Evolutionary conservation across 805 yeast genomes (phyloP).

Genomic region (Candida maris): DNA sequence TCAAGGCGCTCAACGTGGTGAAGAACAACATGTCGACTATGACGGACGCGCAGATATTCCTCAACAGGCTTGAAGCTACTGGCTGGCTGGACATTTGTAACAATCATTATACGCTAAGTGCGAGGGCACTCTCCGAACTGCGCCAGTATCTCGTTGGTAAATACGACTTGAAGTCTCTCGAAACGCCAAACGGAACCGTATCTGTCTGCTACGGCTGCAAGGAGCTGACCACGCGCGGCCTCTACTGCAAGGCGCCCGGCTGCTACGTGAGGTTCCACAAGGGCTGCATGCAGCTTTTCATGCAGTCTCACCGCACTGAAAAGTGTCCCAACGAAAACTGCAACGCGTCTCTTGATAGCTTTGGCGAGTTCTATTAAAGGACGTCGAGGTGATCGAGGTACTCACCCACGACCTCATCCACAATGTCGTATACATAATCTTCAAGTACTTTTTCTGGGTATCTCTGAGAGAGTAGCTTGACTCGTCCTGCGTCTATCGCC

Average conservation of each 20-base stretch:
- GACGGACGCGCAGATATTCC: constrained; percentile 36
- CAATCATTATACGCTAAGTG: constrained; percentile 36
- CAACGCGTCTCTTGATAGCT: constrained; percentile 12
- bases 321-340: constrained; percentile 34
- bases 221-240: constrained; percentile 52
- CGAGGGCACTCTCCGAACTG: constrained; percentile 46
- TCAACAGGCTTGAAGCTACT: constrained; percentile 40
- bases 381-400: constrained; percentile 39
- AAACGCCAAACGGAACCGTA: constrained; percentile 35
- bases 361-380: constrained; percentile 14
- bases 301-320: constrained; percentile 28
- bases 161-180: constrained; percentile 33
- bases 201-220: constrained; percentile 48
- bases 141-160: constrained; percentile 40
- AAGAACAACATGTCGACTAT: constrained; percentile 16
- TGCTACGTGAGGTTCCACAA: constrained; percentile 46
- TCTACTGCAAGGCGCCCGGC: constrained; percentile 32
- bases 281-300: constrained; percentile 42
- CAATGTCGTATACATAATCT: constrained; percentile 75
- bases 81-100: constrained; percentile 49
- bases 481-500: constrained; percentile 23
- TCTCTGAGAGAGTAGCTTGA: constrained; percentile 53
- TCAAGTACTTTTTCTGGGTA: constrained; percentile 72
- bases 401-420: constrained; percentile 77
- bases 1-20: constrained; percentile 34